Evolutionary conservation across 495 filamentous ascomycete genomes (phyloP).

Genomic region (Pseudomonodictys pantanalensis): DNA sequence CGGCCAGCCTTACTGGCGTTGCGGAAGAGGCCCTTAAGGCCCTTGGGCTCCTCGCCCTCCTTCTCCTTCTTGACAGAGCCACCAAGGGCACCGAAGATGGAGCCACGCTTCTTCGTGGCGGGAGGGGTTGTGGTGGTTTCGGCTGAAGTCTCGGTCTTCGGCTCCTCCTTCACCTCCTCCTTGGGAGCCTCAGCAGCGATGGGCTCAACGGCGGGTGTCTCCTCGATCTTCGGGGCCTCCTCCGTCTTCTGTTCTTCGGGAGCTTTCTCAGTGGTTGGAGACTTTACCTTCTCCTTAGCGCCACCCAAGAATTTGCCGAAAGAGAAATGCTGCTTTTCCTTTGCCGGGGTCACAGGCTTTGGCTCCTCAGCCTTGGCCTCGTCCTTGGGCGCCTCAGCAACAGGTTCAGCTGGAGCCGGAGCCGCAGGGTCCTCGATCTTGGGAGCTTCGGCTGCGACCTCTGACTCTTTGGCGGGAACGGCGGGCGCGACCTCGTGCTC

Average conservation of each 20-base stretch:
- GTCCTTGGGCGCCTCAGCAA: slow-evolving; percentile 36
- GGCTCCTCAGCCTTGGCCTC: slow-evolving; percentile 16
- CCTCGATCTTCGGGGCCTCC: slow-evolving; percentile 33
- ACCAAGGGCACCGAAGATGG: slow-evolving; percentile 41
- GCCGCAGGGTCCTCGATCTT: slow-evolving; percentile 26
- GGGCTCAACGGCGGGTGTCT: slow-evolving; percentile 14
- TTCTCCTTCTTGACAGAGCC: slow-evolving; percentile 36
- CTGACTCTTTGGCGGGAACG: slow-evolving; percentile 38
- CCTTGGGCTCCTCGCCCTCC: slow-evolving; percentile 25
- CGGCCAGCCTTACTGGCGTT: slow-evolving; percentile 32
- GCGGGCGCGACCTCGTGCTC: slow-evolving; percentile 39
- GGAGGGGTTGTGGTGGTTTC: slow-evolving; percentile 15
- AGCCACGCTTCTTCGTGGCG: slow-evolving; percentile 43
- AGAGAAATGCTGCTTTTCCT: slow-evolving; percentile 30
- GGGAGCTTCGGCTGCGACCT: slow-evolving; percentile 32
- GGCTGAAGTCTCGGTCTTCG: slow-evolving; percentile 30
- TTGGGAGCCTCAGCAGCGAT: slow-evolving; percentile 37
- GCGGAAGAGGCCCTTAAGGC: slow-evolving; percentile 31
- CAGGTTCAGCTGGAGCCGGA: neutral
- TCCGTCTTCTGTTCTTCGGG: slow-evolving; percentile 19
- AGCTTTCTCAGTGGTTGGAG: slow-evolving; percentile 28
- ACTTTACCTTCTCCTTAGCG: slow-evolving; percentile 31
- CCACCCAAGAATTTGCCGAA: slow-evolving; percentile 34
- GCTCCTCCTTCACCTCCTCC: slow-evolving; percentile 34
- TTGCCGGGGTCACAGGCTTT: slow-evolving; percentile 19